Percentiles rank a stretch among this genome's conserved stretches.
Conservation (phyloP, 2,329 filamentous ascomycete genomes). For the Nannizzia gypsea region DNA sequence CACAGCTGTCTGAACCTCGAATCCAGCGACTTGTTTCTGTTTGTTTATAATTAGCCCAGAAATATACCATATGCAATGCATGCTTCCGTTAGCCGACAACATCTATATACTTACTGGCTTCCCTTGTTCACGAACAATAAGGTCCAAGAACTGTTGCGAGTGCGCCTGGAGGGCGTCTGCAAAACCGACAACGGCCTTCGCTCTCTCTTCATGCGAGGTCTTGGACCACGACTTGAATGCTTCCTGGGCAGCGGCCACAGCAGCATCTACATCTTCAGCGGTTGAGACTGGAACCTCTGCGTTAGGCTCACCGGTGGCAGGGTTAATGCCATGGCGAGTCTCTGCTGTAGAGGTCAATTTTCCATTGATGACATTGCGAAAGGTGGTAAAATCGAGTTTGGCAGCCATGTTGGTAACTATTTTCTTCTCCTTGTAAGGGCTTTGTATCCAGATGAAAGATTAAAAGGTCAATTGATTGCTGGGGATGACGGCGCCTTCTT, state of each 20-base stretch:
- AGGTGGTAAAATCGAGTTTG: slow-evolving; percentile 23
- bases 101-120: slow-evolving; percentile 22
- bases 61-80: not conserved
- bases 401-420: slow-evolving; percentile 7
- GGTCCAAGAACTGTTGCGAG: slow-evolving; percentile 26
- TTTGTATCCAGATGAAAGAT: not conserved
- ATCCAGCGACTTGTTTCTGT: not conserved
- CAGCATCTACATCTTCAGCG: slow-evolving; percentile 39
- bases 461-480: not conserved
- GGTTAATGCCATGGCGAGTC: slow-evolving; percentile 42
- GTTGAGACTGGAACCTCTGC: slow-evolving; percentile 41
- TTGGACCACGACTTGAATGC: slow-evolving; percentile 40
- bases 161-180: slow-evolving; percentile 27
- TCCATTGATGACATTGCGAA: slow-evolving; percentile 43
- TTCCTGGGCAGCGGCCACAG: slow-evolving; percentile 37
- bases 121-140: slow-evolving; percentile 34
- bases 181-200: slow-evolving; percentile 23
- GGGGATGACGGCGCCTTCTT: not conserved
- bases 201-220: slow-evolving; percentile 24
- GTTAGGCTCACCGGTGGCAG: slow-evolving; percentile 39
- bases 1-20: slow-evolving; percentile 21
- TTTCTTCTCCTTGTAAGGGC: no score
- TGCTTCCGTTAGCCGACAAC: not conserved
- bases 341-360: slow-evolving; percentile 34
- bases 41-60: not conserved